phyloP scores from a whole-genome alignment of 176 grass and related monocot species.

The Secale cereale region DNA sequence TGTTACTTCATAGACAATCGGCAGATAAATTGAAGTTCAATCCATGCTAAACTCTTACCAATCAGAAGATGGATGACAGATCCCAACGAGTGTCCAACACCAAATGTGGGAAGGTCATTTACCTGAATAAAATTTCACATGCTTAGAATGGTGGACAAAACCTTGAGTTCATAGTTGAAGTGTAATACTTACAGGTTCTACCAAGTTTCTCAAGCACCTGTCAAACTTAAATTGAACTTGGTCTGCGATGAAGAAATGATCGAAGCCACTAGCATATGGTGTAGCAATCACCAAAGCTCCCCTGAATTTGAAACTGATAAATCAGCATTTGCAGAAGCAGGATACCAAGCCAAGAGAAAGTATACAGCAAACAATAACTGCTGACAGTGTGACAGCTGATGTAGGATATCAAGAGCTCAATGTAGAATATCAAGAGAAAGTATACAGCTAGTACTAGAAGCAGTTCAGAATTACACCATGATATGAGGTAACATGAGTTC shows the following conservation, averaged over 20 bases:
- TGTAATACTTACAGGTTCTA: constrained; percentile 56
- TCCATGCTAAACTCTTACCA: constrained; percentile 35
- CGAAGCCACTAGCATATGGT: constrained; percentile 84
- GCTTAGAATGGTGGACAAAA: constrained; percentile 22
- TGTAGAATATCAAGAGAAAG: neutral
- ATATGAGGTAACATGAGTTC: neutral
- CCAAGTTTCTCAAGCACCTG: constrained; percentile 82
- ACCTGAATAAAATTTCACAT: constrained; percentile 39
- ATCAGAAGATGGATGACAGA: constrained; percentile 89
- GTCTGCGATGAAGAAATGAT: constrained; percentile 95
- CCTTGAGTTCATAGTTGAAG: neutral
- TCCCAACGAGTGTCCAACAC: constrained; percentile 90
- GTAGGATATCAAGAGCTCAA: neutral
- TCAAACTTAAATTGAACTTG: constrained; percentile 95
- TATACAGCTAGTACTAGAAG: neutral
- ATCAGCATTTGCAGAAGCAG: constrained; percentile 1
- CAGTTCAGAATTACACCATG: neutral
- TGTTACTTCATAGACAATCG: neutral
- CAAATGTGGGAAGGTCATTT: constrained; percentile 88
- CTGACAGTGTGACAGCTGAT: neutral
- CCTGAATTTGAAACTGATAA: constrained; percentile 36
- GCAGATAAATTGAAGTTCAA: constrained; percentile 9
- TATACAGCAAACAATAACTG: neutral
- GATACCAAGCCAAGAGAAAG: neutral
- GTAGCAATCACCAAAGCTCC: constrained; percentile 94